Percentiles rank a stretch among this genome's conserved stretches.
These are phyloP conservation scores for Pontederia paniculata DNA, from an alignment of 176 grass and related monocot genomes.

Conservation along the genomic window DNA sequence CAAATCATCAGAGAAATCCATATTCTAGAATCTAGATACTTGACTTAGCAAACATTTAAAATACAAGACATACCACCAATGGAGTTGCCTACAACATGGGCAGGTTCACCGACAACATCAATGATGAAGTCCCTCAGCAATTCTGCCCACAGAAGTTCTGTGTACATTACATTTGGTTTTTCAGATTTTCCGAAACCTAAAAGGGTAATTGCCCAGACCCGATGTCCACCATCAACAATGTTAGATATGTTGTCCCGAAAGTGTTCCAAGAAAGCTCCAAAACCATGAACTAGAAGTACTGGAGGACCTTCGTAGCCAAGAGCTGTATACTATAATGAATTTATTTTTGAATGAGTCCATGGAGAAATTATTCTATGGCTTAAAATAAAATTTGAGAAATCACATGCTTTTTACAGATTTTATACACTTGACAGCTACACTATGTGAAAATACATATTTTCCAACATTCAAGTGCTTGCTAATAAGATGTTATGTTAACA, in stretches of 20 bases:
- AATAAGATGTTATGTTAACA: too few relatives aligned
- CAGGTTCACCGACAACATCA: slow-evolving; percentile 65
- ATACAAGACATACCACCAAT: slow-evolving; percentile 60
- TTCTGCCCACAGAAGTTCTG: slow-evolving; percentile 87
- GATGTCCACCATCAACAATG: slow-evolving; percentile 53
- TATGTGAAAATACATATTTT: too few relatives aligned
- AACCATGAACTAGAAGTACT: slow-evolving; percentile 87
- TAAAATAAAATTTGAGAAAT: background rate
- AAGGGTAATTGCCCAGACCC: slow-evolving; percentile 84
- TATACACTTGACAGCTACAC: too few relatives aligned
- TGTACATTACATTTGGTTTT: slow-evolving; percentile 75
- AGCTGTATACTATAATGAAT: slow-evolving; percentile 54
- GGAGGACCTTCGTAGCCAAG: slow-evolving; percentile 54
- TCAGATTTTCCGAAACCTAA: slow-evolving; percentile 84
- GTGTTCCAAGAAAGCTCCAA: slow-evolving; percentile 91
- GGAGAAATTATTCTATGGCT: background rate
- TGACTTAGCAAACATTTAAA: slow-evolving; percentile 13
- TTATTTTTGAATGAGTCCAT: slow-evolving; percentile 4
- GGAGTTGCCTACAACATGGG: slow-evolving; percentile 92
- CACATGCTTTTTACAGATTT: background rate
- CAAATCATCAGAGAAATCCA: slow-evolving; percentile 5
- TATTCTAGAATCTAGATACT: background rate
- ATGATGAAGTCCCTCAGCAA: slow-evolving; percentile 70
- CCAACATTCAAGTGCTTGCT: too few relatives aligned
- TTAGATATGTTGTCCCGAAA: slow-evolving; percentile 70